Conservation (phyloP, 306 rosid species). For the Trichosanthes cucumerina region DNA sequence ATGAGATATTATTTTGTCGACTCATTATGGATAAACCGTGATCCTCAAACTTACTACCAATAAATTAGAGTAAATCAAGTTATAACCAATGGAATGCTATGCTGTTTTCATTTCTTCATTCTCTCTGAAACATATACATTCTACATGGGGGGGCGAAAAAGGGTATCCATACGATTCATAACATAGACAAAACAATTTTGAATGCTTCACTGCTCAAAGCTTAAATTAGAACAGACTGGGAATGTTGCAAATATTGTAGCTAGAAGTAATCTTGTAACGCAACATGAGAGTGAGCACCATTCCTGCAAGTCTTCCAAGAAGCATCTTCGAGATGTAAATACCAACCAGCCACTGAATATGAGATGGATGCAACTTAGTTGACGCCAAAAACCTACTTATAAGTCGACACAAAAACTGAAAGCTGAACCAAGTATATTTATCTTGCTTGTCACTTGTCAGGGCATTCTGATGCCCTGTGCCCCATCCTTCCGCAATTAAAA, state of each 20-base stretch:
- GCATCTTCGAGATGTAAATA: background rate
- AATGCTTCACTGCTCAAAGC: background rate
- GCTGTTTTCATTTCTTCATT: background rate
- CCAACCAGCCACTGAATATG: conserved; percentile 4
- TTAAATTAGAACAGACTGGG: background rate
- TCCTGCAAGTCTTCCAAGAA: background rate
- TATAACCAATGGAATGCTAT: background rate
- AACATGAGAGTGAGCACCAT: background rate
- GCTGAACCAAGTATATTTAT: background rate
- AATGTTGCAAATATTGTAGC: background rate
- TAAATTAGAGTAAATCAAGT: background rate
- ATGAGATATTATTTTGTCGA: background rate
- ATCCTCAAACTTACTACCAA: no score
- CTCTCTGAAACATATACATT: conserved; percentile 7
- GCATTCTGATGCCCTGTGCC: conserved; percentile 90
- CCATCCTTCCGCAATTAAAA: conserved; percentile 77
- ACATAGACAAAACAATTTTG: background rate
- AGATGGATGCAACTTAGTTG: background rate
- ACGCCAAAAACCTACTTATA: background rate
- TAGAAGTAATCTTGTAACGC: background rate
- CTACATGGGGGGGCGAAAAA: background rate
- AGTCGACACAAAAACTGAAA: background rate
- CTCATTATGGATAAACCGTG: no score
- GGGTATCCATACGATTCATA: background rate
- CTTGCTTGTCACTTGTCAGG: conserved; percentile 34